phyloP scores from a whole-genome alignment of 208 protist species.

The Leishmania tropica region DNA sequence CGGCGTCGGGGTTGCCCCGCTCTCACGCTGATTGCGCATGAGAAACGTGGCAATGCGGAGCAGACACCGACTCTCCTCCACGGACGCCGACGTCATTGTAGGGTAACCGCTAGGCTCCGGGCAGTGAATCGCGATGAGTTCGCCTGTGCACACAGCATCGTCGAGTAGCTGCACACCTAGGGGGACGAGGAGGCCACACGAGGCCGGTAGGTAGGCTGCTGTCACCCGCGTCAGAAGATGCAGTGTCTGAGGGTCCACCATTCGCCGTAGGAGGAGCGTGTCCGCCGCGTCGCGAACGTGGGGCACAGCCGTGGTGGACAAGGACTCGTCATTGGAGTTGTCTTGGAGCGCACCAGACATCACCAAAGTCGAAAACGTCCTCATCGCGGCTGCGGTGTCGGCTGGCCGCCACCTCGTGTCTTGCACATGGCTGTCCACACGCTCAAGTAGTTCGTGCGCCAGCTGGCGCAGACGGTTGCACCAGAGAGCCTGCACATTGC shows the following conservation, averaged over 20 bases:
- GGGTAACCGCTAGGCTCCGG: not conserved
- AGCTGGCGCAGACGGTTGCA: slow-evolving; percentile 2
- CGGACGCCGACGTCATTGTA: not conserved
- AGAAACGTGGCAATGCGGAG: slow-evolving; percentile 19
- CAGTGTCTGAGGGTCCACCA: slow-evolving; percentile 2
- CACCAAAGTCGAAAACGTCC: slow-evolving; percentile 1
- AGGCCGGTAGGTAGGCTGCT: slow-evolving; percentile 1
- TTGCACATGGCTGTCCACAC: not conserved
- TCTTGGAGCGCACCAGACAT: not conserved
- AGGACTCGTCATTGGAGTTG: not conserved
- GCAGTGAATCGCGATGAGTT: slow-evolving; percentile 4
- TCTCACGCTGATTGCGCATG: not conserved
- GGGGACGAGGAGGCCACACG: slow-evolving; percentile 3
- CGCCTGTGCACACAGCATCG: not conserved
- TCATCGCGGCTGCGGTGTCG: slow-evolving; percentile 3
- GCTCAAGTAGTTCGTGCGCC: slow-evolving; percentile 7
- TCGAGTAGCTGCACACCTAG: slow-evolving; percentile 5
- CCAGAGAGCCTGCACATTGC: slow-evolving; percentile 6
- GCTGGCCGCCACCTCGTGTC: not conserved
- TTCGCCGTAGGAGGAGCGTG: not conserved
- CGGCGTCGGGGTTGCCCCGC: not conserved
- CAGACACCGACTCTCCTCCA: slow-evolving; percentile 20
- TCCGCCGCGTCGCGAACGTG: not conserved
- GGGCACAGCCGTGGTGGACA: not conserved
- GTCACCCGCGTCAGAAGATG: slow-evolving; percentile 10